Conservation (phyloP, 495 filamentous ascomycete species). For the Tuber indicum region DNA sequence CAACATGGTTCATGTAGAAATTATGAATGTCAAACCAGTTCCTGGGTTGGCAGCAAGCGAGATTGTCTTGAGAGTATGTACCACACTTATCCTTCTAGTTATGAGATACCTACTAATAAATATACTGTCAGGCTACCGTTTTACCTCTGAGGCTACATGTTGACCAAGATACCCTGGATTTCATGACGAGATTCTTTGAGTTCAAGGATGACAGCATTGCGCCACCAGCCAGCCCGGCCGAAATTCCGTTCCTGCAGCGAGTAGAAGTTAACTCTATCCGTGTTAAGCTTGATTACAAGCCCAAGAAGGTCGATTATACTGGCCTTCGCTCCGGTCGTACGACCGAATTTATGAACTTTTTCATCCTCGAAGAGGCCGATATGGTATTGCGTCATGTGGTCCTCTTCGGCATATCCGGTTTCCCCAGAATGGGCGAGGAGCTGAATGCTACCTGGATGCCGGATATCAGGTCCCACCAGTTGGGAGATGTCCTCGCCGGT, state of each 20-base stretch:
- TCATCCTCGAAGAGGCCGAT: constrained; percentile 81
- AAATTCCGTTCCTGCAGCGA: constrained; percentile 83
- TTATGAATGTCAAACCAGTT: constrained; percentile 79
- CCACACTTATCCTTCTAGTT: neutral
- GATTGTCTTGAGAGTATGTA: constrained; percentile 68
- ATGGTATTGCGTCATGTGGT: constrained; percentile 84
- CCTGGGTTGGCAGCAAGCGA: constrained; percentile 80
- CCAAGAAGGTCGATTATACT: constrained; percentile 90
- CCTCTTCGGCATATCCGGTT: constrained; percentile 83
- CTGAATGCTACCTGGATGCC: constrained; percentile 98
- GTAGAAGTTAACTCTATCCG: constrained; percentile 77
- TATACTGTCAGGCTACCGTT: constrained; percentile 55
- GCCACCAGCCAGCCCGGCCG: constrained; percentile 51
- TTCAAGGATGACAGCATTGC: constrained; percentile 74
- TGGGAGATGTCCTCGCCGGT: constrained; percentile 80
- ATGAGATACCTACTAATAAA: constrained; percentile 27
- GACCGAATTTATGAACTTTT: constrained; percentile 98
- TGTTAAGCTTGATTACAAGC: constrained; percentile 91
- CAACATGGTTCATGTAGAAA: constrained; percentile 82
- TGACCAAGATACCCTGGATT: constrained; percentile 96
- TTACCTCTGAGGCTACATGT: constrained; percentile 88
- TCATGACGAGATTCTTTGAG: constrained; percentile 93
- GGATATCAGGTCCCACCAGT: constrained; percentile 82
- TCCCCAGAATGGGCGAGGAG: constrained; percentile 76
- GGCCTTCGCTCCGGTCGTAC: constrained; percentile 96